Base-by-base conservation (phyloP, 441 rosid species). In the Adansonia grandidieri region DNA sequence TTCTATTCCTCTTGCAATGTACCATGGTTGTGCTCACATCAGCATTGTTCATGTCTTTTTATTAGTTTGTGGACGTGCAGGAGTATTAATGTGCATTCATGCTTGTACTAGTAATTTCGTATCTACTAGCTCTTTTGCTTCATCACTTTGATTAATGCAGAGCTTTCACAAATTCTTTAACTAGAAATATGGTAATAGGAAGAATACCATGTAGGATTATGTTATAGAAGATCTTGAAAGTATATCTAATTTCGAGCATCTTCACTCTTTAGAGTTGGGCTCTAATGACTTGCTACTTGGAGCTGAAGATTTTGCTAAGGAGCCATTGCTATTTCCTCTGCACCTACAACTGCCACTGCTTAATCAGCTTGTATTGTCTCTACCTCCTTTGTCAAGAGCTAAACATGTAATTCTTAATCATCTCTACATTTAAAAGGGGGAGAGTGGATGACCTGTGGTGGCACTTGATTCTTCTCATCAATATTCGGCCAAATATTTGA, bases 341-440 rank as follows among this genome's bases (percentile, higher is more conserved):
- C 98, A 96, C 84, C 82, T 96, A 54, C 98, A 93, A 82, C 85
- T 90, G 88, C 91, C 98, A 0, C 89, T 92, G 71, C 96, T 94
- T 62, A 92, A 96, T 78, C 72, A 90, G 87, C 96, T 96, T 0
- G 79, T 96, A 75, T 73, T 86, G 88, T 92, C 89, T 65, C 91
- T 91, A 2, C 91, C 95, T 67, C 95, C 91, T 1, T 58, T 85
- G 45, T 89, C 93, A 9, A 90, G 97, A 81, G 98, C 99, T 79
- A 97, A 92, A 71, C 99, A 96, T 28, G 98, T 91, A 22, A 89
- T 94, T 62, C 98, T 96, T 75, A 94, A 96, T 62, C 99, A 96
- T 88, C 96, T 96, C 40, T 96, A 93, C 82, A 94, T 96, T 89
- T 98, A 92, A 77, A 96, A 96, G 64, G 98, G 98, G 78, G 91